phyloP scores from a whole-genome alignment of 192 early-diverging fungal species.

The Dimargaris cristalligena region DNA sequence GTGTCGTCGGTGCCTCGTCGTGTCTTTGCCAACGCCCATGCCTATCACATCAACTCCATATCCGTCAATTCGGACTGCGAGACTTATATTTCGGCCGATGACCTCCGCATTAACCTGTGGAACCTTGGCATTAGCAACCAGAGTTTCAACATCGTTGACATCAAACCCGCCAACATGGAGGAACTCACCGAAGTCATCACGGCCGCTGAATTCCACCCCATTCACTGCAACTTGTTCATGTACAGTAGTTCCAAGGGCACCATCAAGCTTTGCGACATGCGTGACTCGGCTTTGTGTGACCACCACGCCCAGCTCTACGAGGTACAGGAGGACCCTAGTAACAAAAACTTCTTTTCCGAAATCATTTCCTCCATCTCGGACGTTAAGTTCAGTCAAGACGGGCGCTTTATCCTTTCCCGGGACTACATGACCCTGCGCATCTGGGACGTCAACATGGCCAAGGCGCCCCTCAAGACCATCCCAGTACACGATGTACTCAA shows the following conservation, averaged over 20 bases:
- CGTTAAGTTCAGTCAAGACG: slow-evolving; percentile 90
- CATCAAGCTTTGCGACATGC: slow-evolving; percentile 95
- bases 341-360: slow-evolving; percentile 99
- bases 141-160: slow-evolving; percentile 99
- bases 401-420: slow-evolving; percentile 89
- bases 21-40: slow-evolving; percentile 95
- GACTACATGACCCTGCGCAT: slow-evolving; percentile 95
- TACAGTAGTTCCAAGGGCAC: slow-evolving; percentile 97
- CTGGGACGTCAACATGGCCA: slow-evolving; percentile 99
- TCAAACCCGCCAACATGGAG: slow-evolving; percentile 99
- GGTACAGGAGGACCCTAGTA: slow-evolving; percentile 81
- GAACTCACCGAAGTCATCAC: slow-evolving; percentile 98
- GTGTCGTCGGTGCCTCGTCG: slow-evolving; percentile 88
- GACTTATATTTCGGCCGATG: slow-evolving; percentile 94
- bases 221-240: slow-evolving; percentile 92
- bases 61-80: slow-evolving; percentile 97
- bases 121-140: slow-evolving; percentile 94
- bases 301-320: slow-evolving; percentile 87
- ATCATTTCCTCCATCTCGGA: slow-evolving; percentile 98
- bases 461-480: slow-evolving; percentile 81
- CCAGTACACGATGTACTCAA: slow-evolving; percentile 91
- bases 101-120: slow-evolving; percentile 97
- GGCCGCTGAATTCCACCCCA: slow-evolving; percentile 92
- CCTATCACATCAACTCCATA: slow-evolving; percentile 99
- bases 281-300: slow-evolving; percentile 87